Percentiles rank a stretch among this genome's conserved stretches.
phyloP scores from a whole-genome alignment of 495 filamentous ascomycete genomes.

The Tuber microsphaerosporum region DNA sequence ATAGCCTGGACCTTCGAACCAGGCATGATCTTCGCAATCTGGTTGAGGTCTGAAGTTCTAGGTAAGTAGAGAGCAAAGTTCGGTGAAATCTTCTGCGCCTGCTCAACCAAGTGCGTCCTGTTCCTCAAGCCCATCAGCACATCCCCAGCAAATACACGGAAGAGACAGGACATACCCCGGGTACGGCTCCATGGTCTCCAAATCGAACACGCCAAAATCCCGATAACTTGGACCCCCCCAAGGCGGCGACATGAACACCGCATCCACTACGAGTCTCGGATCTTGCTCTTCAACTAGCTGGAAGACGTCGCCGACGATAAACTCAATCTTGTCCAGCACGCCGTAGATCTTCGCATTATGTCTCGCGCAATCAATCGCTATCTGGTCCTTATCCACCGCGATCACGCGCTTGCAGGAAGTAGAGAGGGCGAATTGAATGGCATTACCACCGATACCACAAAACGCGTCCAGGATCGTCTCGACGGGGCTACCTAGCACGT shows the following conservation, averaged over 20 bases:
- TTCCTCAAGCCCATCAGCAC: constrained; percentile 1
- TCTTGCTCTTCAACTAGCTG: constrained; percentile 45
- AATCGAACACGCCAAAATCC: constrained; percentile 69
- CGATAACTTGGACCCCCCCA: constrained; percentile 89
- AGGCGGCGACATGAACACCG: constrained; percentile 84
- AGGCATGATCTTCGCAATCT: constrained; percentile 56
- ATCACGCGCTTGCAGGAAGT: constrained; percentile 72
- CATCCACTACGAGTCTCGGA: constrained; percentile 47
- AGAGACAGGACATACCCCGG: constrained; percentile 46
- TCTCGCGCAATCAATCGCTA: constrained; percentile 75
- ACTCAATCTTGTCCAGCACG: constrained; percentile 70
- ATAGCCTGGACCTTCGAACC: constrained; percentile 58
- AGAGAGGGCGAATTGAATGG: constrained; percentile 83
- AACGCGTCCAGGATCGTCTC: constrained; percentile 75
- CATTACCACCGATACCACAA: constrained; percentile 84
- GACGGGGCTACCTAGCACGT: constrained; percentile 51
- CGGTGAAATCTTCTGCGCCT: constrained; percentile 43
- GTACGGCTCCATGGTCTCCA: constrained; percentile 85
- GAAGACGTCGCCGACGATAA: constrained; percentile 79
- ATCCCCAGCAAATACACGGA: background rate
- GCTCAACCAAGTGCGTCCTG: constrained; percentile 17
- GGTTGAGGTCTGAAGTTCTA: constrained; percentile 74
- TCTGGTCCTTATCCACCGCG: constrained; percentile 74
- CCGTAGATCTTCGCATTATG: constrained; percentile 87
- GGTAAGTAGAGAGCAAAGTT: constrained; percentile 75